Conservation (phyloP, 192 early-diverging fungal species). For the Linnemannia schmuckeri region DNA sequence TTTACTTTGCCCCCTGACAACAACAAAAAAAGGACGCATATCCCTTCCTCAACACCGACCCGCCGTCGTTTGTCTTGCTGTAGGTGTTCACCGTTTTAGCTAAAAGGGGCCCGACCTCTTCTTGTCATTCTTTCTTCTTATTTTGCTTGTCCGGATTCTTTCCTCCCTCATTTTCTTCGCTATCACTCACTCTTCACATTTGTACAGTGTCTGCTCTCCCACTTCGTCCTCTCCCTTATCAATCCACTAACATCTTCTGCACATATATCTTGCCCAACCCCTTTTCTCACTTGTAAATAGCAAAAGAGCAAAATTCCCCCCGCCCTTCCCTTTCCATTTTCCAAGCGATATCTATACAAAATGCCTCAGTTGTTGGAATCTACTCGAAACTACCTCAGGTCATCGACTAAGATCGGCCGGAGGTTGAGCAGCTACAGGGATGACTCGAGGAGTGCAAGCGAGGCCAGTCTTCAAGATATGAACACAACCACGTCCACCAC, state of each 20-base stretch:
- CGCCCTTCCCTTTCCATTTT: neutral
- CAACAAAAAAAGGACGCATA: neutral
- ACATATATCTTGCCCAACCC: neutral
- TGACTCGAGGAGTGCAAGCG: constrained; percentile 39
- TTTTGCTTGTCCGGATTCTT: neutral
- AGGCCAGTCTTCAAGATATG: constrained; percentile 29
- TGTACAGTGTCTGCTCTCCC: neutral
- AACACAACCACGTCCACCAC: neutral
- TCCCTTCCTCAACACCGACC: constrained; percentile 4
- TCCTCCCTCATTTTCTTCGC: neutral
- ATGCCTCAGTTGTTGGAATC: constrained; percentile 49
- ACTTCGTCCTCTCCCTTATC: neutral
- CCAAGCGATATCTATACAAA: neutral
- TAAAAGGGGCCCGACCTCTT: neutral
- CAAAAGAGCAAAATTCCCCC: neutral
- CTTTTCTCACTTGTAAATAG: neutral
- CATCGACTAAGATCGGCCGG: constrained; percentile 43
- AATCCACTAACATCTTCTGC: neutral
- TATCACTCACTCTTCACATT: neutral
- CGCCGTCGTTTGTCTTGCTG: neutral
- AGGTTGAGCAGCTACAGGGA: constrained; percentile 37
- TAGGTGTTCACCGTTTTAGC: constrained; percentile 4
- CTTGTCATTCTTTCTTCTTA: neutral
- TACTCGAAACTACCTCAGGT: constrained; percentile 37
- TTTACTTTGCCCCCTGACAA: neutral